Percentiles rank a stretch among this genome's conserved stretches.
Evolutionary conservation across 768 basidiomycete genomes (phyloP).

Genomic region (Auricularia cornea): DNA sequence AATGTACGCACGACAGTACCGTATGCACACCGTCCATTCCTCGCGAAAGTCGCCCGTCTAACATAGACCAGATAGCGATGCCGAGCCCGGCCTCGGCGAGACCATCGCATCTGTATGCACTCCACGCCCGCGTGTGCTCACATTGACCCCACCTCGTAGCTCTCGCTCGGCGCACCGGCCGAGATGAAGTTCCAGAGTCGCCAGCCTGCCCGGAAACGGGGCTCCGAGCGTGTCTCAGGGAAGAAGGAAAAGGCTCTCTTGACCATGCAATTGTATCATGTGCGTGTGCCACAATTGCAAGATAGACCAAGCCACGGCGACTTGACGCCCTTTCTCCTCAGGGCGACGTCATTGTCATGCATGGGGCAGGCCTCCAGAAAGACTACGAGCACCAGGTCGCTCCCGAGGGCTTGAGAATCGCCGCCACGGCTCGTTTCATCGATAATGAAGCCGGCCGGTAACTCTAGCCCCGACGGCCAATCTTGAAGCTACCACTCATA

Average conservation of each 20-base stretch:
- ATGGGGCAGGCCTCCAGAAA: slow-evolving; percentile 57
- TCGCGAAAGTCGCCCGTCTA: slow-evolving; percentile 50
- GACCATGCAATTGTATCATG: slow-evolving; percentile 58
- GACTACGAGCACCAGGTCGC: slow-evolving; percentile 71
- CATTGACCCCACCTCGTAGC: background rate
- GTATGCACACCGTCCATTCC: slow-evolving; percentile 16
- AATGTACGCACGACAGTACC: background rate
- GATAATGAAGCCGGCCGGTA: background rate
- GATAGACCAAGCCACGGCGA: background rate
- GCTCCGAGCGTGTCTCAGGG: no score
- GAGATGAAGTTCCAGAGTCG: slow-evolving; percentile 66
- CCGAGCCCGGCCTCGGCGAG: slow-evolving; percentile 64
- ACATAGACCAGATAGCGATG: slow-evolving; percentile 30
- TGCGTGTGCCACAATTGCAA: slow-evolving; percentile 23
- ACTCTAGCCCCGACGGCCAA: no score
- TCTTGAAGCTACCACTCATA: no score
- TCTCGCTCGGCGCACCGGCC: slow-evolving; percentile 70
- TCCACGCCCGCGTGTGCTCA: background rate
- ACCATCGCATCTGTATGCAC: slow-evolving; percentile 47
- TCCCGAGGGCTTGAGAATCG: slow-evolving; percentile 68
- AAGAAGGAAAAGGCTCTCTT: no score
- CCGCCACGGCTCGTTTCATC: slow-evolving; percentile 69
- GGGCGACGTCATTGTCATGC: slow-evolving; percentile 77
- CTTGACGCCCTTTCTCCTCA: slow-evolving; percentile 22
- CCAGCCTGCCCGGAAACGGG: slow-evolving; percentile 24